Conservation (phyloP, 1,284 basidiomycete species). For the Naganishia albida region DNA sequence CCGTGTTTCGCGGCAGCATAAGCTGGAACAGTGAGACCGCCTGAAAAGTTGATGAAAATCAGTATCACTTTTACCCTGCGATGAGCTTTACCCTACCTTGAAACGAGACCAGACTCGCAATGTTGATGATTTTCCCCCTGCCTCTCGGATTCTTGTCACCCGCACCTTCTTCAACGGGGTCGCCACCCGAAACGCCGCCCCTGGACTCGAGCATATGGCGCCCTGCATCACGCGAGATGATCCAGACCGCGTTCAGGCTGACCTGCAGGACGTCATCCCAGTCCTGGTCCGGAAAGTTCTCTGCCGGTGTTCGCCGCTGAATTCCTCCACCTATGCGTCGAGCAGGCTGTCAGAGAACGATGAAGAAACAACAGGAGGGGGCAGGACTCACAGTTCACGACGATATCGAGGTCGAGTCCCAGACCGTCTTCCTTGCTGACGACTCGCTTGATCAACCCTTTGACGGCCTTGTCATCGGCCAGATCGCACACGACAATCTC, state of each 20-base stretch:
- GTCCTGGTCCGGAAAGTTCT: constrained; percentile 78
- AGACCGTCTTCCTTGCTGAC: constrained; percentile 50
- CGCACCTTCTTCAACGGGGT: constrained; percentile 39
- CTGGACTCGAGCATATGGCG: constrained; percentile 54
- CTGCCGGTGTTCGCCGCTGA: constrained; percentile 77
- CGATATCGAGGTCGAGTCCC: constrained; percentile 47
- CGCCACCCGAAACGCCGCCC: constrained; percentile 49
- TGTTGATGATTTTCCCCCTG: constrained; percentile 57
- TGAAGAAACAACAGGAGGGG: no score
- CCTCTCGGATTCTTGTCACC: constrained; percentile 39
- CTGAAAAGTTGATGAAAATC: constrained; percentile 42
- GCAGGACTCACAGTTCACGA: no score
- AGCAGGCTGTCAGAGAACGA: constrained; percentile 72
- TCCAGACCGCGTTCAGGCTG: constrained; percentile 56
- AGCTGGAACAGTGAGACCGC: constrained; percentile 78
- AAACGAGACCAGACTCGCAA: constrained; percentile 54
- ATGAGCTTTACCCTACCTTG: constrained; percentile 54
- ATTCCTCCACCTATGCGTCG: constrained; percentile 69
- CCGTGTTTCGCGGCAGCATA: constrained; percentile 81
- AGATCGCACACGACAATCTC: constrained; percentile 74
- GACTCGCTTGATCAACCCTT: constrained; percentile 65
- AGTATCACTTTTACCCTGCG: background rate
- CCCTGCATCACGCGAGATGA: constrained; percentile 54
- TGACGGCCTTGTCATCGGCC: constrained; percentile 67
- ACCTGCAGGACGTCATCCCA: constrained; percentile 71